Percentiles rank a stretch among this genome's conserved stretches.
Evolutionary conservation across 768 basidiomycete genomes (phyloP).

Genomic region (Cystobasidium tubakii): DNA sequence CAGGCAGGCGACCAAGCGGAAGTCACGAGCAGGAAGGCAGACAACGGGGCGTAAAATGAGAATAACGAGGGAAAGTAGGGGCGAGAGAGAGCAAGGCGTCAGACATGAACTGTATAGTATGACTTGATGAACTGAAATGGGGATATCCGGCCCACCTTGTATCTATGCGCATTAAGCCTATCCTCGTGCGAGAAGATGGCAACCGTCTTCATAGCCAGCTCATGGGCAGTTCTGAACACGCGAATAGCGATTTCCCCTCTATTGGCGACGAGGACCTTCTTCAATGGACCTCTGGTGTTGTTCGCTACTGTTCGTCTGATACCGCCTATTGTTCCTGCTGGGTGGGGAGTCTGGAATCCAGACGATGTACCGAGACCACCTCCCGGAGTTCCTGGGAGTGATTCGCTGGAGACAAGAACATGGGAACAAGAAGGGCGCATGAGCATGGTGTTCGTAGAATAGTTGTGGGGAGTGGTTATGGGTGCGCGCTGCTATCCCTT

Average conservation of each 20-base stretch:
- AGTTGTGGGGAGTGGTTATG: neutral
- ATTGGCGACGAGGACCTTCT: conserved; percentile 36
- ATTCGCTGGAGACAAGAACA: neutral
- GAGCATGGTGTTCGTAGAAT: neutral
- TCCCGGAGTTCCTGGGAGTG: conserved; percentile 15
- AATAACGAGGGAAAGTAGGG: neutral
- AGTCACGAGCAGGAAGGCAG: too few relatives aligned
- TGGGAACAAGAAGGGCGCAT: too few relatives aligned
- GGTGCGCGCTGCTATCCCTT: neutral
- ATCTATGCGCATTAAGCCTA: conserved; percentile 90
- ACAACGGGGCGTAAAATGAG: too few relatives aligned
- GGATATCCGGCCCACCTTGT: conserved; percentile 62
- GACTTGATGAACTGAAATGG: neutral
- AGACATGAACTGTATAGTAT: neutral
- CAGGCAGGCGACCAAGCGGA: too few relatives aligned
- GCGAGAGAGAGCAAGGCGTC: neutral
- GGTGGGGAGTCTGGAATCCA: conserved; percentile 6
- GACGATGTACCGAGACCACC: conserved; percentile 7
- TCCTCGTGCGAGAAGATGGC: conserved; percentile 98
- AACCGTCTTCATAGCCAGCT: conserved; percentile 97
- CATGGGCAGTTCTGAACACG: conserved; percentile 96
- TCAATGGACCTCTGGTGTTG: conserved; percentile 22
- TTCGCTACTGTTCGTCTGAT: conserved; percentile 17
- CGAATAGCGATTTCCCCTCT: conserved; percentile 85
- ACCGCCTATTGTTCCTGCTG: conserved; percentile 25